Evolutionary conservation across 495 filamentous ascomycete species (phyloP), one percentile per base, ranked within the genome.

Genomic region (Penicillium soppii): DNA sequence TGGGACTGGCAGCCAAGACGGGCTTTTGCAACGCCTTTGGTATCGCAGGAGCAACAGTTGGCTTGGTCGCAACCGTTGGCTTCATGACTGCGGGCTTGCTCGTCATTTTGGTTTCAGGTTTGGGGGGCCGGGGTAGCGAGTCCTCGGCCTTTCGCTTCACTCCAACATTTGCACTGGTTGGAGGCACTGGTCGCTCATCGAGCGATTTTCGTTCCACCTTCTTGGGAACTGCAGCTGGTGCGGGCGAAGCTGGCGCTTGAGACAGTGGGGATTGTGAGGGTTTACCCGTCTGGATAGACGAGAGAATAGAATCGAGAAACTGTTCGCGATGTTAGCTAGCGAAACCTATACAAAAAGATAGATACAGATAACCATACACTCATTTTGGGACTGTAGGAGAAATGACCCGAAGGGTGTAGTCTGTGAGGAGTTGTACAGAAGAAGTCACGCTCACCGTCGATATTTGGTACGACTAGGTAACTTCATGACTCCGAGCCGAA

Each of bases 221-320:
- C 48, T 62, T 75, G 1, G 54, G 16, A 4, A 39, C 54, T 6
- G 64, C 51, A n/a, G 70, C 58, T 15, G 69, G 52, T 20, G 54
- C 49, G 10, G 63, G 58, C 35, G 65, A 25, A 15, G 63, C 57
- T 43, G 74, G 59, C 37, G 63, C 60, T 16, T 59, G 57, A 26
- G 67, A 56, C 16, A 68, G 53, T 13, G 67, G 63, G 15, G 61
- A 44, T 26, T 61, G 65, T 29, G 70, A 47, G 35, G 68, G 67
- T 39, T 69, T 69, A 36, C 71, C 77, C 62, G 73, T 73, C 61
- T 74, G 70, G 32, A 83, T 72, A 27, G 77, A 80, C 51, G 79
- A 74, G 47, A 82, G 72, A 22, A 82, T 71, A 19, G 81, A 83
- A 59, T 80, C 80, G 58, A 84, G 75, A 50, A 81, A 82, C 81